Evolutionary conservation across 2,329 filamentous ascomycete genomes (phyloP), one percentile per base, ranked within the genome.

Genomic region (Teratosphaeria zuluensis): DNA sequence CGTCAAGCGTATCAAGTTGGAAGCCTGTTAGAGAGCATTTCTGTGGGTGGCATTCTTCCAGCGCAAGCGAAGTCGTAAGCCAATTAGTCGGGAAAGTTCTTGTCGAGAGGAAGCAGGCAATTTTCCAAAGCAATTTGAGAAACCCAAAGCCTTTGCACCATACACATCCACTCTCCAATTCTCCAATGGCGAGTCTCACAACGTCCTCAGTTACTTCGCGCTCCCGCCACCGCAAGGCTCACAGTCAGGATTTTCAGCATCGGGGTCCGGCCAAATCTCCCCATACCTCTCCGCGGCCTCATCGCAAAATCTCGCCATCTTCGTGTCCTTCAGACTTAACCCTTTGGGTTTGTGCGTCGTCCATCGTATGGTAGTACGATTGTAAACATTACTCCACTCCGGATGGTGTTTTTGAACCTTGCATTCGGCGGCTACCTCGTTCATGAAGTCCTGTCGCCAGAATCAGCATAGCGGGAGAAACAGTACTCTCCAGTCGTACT

Each of bases 331-430:
- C 21, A 74, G 73, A 0, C 84, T 86, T n/a, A 90, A 74, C 1
- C 87, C 87, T 8, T 76, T 74, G 0, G 86, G 86, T 59, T 75
- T 80, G 69, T 90, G 87, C 1, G 87, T 90, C 8, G 86, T 89
- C 87, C 87, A 90, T 54, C 85, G 81, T 62, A 90, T 83, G 65
- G 84, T 84, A 0, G 83, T 82, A 5, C 81, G 85, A 69, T 88
- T 89, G 73, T 86, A 90, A 8, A 88, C 86, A 68, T 90, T 90
- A 2, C 84, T 86, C 87, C 87, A 90, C 70, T 90, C 87, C 0
- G 87, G 87, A 67, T 90, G 87, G 69, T 90, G 87, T 65, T 84
- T 87, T 67, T 81, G 80, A 42, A 81, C 70, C 68, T 87, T 86
- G 73, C 85, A 88, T 66, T 89, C 81, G 33, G 84, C 74, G 11